These are phyloP conservation scores for Kuraishia ogatae DNA, from an alignment of 805 yeast genomes.

Conservation along the genomic window DNA sequence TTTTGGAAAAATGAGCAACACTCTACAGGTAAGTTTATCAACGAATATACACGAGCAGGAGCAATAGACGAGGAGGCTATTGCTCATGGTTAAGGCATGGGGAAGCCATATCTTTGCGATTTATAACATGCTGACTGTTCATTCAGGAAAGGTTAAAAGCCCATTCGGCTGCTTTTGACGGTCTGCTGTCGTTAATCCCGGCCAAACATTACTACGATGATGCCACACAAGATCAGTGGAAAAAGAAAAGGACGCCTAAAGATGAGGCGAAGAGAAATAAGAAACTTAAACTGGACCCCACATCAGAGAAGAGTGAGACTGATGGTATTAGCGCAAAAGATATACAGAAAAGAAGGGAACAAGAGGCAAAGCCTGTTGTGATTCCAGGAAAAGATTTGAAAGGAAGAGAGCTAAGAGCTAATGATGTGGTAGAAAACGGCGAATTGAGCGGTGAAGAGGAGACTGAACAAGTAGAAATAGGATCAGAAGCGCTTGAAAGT, in stretches of 20 bases:
- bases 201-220: conserved; percentile 92
- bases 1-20: conserved; percentile 34
- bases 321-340: conserved; percentile 52
- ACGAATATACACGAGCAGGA: neutral
- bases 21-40: conserved; percentile 49
- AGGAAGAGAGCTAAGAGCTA: conserved; percentile 9
- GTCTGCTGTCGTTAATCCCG: conserved; percentile 83
- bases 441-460: conserved; percentile 17
- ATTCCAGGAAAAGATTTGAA: conserved; percentile 20
- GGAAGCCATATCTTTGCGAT: too few relatives aligned
- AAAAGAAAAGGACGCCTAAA: conserved; percentile 67
- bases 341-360: conserved; percentile 45
- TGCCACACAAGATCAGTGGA: conserved; percentile 86
- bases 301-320: conserved; percentile 31
- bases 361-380: conserved; percentile 40
- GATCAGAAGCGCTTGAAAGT: conserved; percentile 8
- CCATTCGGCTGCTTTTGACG: conserved; percentile 79
- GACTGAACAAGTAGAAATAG: conserved; percentile 10
- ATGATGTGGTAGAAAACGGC: conserved; percentile 1
- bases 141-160: conserved; percentile 64
- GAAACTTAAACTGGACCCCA: conserved; percentile 70
- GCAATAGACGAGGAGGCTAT: too few relatives aligned
- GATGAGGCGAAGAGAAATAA: conserved; percentile 54
- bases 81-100: too few relatives aligned
- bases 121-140: neutral